phyloP scores from a whole-genome alignment of 306 rosid genomes.

The Sindora glabra region DNA sequence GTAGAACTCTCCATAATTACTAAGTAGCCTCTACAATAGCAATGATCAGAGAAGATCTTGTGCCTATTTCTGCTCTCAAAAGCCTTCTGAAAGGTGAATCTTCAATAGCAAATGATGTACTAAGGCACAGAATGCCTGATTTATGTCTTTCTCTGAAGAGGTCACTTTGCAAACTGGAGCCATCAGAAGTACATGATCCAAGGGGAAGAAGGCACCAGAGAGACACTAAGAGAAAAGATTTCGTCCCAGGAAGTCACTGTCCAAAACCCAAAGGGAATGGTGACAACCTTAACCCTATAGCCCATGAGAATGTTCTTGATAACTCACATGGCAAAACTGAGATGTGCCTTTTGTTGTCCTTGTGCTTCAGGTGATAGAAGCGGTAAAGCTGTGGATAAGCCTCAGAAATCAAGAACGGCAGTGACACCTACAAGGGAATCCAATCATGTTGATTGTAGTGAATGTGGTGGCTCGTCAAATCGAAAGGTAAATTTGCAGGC shows the following conservation, averaged over 20 bases:
- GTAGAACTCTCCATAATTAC: too few species aligned
- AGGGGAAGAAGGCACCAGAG: constrained; percentile 1
- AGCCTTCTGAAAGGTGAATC: neutral
- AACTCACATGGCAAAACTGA: constrained; percentile 1
- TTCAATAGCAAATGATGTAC: constrained; percentile 3
- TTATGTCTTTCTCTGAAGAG: constrained; percentile 34
- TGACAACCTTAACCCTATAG: constrained; percentile 13
- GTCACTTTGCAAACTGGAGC: constrained; percentile 36
- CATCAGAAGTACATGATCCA: constrained; percentile 43
- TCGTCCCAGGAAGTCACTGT: constrained; percentile 21
- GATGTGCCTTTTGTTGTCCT: neutral
- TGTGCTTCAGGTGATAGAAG: constrained; percentile 1
- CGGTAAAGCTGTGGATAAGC: constrained; percentile 1
- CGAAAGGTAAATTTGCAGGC: constrained; percentile 7
- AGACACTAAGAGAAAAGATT: constrained; percentile 12
- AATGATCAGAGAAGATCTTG: neutral
- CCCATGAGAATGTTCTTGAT: constrained; percentile 13
- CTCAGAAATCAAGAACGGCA: constrained; percentile 5
- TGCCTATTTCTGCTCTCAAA: constrained; percentile 4
- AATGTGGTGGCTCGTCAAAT: constrained; percentile 3
- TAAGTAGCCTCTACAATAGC: constrained; percentile 13
- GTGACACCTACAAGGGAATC: neutral
- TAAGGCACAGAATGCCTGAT: constrained; percentile 24
- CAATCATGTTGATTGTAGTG: constrained; percentile 10
- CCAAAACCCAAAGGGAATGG: constrained; percentile 1